Evolutionary conservation across 169 alveolate species (phyloP), one percentile per base, ranked within the genome.

Genomic region (Cryptosporidium xiaoi): DNA sequence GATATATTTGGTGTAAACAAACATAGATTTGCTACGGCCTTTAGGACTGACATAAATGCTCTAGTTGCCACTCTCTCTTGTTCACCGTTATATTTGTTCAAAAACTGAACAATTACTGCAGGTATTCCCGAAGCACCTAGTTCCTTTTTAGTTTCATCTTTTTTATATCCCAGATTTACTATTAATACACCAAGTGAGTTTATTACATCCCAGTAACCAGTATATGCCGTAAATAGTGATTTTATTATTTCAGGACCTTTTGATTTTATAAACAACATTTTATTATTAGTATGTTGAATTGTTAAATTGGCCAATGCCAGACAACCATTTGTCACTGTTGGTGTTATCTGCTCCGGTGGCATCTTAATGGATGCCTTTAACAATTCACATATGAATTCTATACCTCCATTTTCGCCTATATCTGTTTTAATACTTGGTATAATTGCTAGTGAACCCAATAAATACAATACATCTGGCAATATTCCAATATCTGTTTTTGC

Each of bases 271-370:
- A 95, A 95, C 31, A 92, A 89, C 44, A 90, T 94, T 15, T 93
- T 90, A 64, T 95, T 94, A 40, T 84, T 93, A 66, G 93, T 91
- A 82, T 93, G 94, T 64, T 93, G 97, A 24, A 95, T 94, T 66
- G 97, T 93, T 64, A 94, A 92, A 84, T 94, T 94, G 8, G 98
- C 98, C 68, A 95, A 91, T 8, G 98, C 97, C 29, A 95, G 91
- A 77, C 98, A 95, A 31, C 94, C 91, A 89, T 95, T 95, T 24
- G 98, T 95, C 15, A 95, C 93, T 16, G 92, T 90, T 53, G 95
- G 87, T 18, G 87, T 36, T 90, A 71, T 90, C 62, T 48, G 94
- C 65, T 33, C 91, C 15, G 91, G 91, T 50, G 91, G 93, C 82
- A 90, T 91, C 92, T 83, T 92, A 51, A 62, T 62, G 64, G 93